phyloP scores from a whole-genome alignment of 495 filamentous ascomycete species.

The Letharia columbiana region DNA sequence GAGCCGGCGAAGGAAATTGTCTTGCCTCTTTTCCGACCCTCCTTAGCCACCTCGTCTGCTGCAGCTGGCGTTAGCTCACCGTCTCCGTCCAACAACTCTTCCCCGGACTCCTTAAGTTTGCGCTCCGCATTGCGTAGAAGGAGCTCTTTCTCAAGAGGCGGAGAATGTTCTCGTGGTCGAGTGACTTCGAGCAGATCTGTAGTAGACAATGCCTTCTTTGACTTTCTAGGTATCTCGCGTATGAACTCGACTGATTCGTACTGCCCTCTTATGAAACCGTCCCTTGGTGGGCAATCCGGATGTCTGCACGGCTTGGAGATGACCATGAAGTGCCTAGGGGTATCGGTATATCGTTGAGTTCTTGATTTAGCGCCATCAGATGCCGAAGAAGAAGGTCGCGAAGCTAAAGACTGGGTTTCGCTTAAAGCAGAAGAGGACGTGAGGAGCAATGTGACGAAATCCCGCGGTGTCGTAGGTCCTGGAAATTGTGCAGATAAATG shows the following conservation, averaged over 20 bases:
- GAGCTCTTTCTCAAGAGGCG: slow-evolving; percentile 22
- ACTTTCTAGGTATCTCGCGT: slow-evolving; percentile 58
- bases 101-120: not conserved
- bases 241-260: slow-evolving; percentile 94
- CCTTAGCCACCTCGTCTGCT: slow-evolving; percentile 17
- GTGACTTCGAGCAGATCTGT: slow-evolving; percentile 28
- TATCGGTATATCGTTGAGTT: slow-evolving; percentile 19
- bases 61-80: slow-evolving; percentile 3
- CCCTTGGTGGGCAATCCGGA: slow-evolving; percentile 54
- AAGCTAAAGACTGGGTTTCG: slow-evolving; percentile 18
- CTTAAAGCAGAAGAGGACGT: slow-evolving; percentile 38
- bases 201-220: slow-evolving; percentile 29
- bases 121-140: slow-evolving; percentile 21
- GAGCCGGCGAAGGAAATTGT: slow-evolving; percentile 44
- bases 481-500: slow-evolving; percentile 85
- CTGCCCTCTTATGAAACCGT: slow-evolving; percentile 68
- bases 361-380: slow-evolving; percentile 20
- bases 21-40: slow-evolving; percentile 31
- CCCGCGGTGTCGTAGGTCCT: slow-evolving; percentile 74
- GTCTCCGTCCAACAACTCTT: not conserved
- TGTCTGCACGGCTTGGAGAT: slow-evolving; percentile 78
- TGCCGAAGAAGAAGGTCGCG: slow-evolving; percentile 24
- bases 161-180: slow-evolving; percentile 7
- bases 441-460: slow-evolving; percentile 73
- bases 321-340: slow-evolving; percentile 66